Evolutionary conservation across 2,329 filamentous ascomycete species (phyloP), one percentile per base, ranked within the genome.

Genomic region (Colletotrichum sp.): DNA sequence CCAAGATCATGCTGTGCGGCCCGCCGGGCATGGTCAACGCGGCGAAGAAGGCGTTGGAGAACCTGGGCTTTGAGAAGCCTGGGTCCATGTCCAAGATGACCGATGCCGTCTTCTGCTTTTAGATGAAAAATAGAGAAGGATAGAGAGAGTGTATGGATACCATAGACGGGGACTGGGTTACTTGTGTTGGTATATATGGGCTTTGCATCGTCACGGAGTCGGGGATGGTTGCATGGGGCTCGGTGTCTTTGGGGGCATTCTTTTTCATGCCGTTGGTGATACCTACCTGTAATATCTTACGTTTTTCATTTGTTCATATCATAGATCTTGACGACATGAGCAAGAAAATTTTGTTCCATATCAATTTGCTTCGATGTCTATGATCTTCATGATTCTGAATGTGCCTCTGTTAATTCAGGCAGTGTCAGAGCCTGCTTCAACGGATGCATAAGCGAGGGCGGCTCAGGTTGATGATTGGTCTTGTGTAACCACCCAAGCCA

Each of bases 1-100:
- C 86, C 3, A 92, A 91, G 80, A 80, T 91, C 9, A 84, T 92
- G 84, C 82, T 93, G 2, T 93, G 92, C 78, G 92, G 92, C 0
- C 92, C 92, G 0, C 91, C 91, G 0, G 88, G 88, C 0, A 91
- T 93, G 90, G 84, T 93, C 3, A 88, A 88, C 60, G 90, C 39
- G 0, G 86, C 88, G 16, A 93, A 92, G 84, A 89, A 87, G 79
- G 84, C 83, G 9, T 80, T 92, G 76, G 83, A 82, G 1, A 83
- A 83, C 12, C 72, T 92, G 44, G 91, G 90, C 0, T 92, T 89
- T 76, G 83, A 89, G 76, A 84, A 86, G 70, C 88, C 90, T 0
- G 87, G 88, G 0, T 84, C 88, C 1, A 84, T 88, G 7, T 82
- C 87, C 2, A 92, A 90, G 81, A 88, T 89, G 82, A 83, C 83